Evolutionary conservation across 495 filamentous ascomycete species (phyloP).

Genomic region (Xylaria flabelliformis): DNA sequence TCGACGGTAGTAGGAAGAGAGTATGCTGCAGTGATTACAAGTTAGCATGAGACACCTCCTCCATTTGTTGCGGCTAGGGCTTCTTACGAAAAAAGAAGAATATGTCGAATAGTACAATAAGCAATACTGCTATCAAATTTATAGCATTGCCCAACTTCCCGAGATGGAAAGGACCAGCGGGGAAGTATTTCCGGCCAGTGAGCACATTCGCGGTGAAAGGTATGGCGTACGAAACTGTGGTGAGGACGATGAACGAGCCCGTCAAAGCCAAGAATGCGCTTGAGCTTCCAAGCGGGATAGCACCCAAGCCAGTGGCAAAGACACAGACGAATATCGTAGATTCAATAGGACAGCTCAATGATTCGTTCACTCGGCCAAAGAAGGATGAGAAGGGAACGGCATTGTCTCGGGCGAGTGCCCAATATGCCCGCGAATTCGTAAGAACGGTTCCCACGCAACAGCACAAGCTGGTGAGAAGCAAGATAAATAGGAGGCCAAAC

Average conservation of each 20-base stretch:
- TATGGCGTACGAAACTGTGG: slow-evolving; percentile 73
- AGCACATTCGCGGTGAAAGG: slow-evolving; percentile 78
- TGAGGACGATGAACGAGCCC: slow-evolving; percentile 75
- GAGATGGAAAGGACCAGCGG: slow-evolving; percentile 74
- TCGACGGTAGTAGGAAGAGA: slow-evolving; percentile 58
- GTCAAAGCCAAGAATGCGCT: slow-evolving; percentile 81
- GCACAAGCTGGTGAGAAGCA: slow-evolving; percentile 68
- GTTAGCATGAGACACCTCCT: slow-evolving; percentile 18
- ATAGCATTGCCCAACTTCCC: slow-evolving; percentile 63
- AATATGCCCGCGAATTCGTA: slow-evolving; percentile 83
- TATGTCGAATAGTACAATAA: slow-evolving; percentile 72
- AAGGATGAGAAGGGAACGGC: slow-evolving; percentile 60
- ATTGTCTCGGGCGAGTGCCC: slow-evolving; percentile 80
- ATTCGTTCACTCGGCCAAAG: slow-evolving; percentile 56
- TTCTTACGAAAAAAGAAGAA: slow-evolving; percentile 71
- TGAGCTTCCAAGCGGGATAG: slow-evolving; percentile 73
- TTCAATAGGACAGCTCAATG: slow-evolving; percentile 68
- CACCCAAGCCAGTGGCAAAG: slow-evolving; percentile 70
- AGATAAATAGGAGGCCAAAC: slow-evolving; percentile 72
- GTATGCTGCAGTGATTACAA: slow-evolving; percentile 53
- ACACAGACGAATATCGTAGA: slow-evolving; percentile 69
- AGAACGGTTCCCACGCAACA: slow-evolving; percentile 72
- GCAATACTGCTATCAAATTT: slow-evolving; percentile 64
- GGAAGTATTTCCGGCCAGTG: slow-evolving; percentile 66
- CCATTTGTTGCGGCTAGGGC: background rate